Conservation (phyloP, 352 stramenopile genomes). For the Blastocystis sp. region DNA sequence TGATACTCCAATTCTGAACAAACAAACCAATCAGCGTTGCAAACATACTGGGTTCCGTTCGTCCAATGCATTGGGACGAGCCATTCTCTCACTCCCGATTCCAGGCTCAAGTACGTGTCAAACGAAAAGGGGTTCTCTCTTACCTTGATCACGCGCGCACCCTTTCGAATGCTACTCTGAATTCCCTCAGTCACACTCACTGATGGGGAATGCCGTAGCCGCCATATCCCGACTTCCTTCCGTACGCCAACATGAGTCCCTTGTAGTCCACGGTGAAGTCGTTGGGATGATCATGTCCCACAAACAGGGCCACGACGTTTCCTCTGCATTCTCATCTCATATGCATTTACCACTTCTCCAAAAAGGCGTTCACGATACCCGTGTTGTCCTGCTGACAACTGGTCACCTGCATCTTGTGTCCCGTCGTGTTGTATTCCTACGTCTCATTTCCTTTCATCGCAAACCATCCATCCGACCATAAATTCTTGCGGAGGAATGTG, state of each 20-base stretch:
- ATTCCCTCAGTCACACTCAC: neutral
- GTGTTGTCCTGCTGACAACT: slow-evolving; percentile 33
- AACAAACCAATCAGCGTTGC: slow-evolving; percentile 31
- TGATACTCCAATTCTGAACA: neutral
- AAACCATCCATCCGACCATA: slow-evolving; percentile 23
- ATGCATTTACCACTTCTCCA: neutral
- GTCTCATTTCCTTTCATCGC: neutral
- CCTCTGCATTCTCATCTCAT: neutral
- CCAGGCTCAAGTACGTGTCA: slow-evolving; percentile 13
- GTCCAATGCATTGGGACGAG: slow-evolving; percentile 52
- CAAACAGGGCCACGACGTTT: slow-evolving; percentile 29
- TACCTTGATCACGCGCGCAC: slow-evolving; percentile 15
- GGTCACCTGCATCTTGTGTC: slow-evolving; percentile 44
- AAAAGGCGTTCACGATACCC: slow-evolving; percentile 36
- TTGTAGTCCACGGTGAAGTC: slow-evolving; percentile 48
- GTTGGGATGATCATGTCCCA: slow-evolving; percentile 48
- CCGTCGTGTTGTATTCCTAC: slow-evolving; percentile 31
- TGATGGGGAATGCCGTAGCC: slow-evolving; percentile 18
- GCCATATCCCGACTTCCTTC: slow-evolving; percentile 44
- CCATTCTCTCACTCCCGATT: neutral
- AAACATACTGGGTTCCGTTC: slow-evolving; percentile 47
- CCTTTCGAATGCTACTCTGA: slow-evolving; percentile 9
- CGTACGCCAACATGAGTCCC: slow-evolving; percentile 31
- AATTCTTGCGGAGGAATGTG: slow-evolving; percentile 55
- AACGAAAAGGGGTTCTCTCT: slow-evolving; percentile 26